phyloP scores from a whole-genome alignment of 2,329 filamentous ascomycete species.

The Chaetothyriales sp. region DNA sequence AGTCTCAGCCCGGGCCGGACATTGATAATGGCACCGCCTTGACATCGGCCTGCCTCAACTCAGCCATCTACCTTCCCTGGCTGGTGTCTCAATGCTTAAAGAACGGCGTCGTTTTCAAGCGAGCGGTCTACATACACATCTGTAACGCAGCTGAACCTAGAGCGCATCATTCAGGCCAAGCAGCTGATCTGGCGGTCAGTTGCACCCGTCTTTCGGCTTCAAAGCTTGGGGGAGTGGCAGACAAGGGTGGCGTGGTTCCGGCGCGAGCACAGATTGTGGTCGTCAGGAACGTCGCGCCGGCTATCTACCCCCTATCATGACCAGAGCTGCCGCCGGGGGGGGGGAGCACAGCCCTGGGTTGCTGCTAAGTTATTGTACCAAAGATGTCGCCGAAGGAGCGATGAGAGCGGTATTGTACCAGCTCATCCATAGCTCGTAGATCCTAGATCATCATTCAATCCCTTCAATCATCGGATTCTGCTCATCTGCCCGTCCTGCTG shows the following conservation, averaged over 20 bases:
- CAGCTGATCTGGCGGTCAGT: slow-evolving; percentile 63
- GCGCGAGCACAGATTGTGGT: slow-evolving; percentile 72
- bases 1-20: slow-evolving; percentile 45
- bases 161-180: slow-evolving; percentile 43
- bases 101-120: slow-evolving; percentile 54
- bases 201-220: slow-evolving; percentile 67
- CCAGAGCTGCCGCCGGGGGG: slow-evolving; percentile 61
- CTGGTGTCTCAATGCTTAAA: slow-evolving; percentile 66
- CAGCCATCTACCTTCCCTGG: slow-evolving; percentile 74
- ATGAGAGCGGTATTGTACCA: too few species aligned
- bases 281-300: slow-evolving; percentile 61
- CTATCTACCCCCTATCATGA: slow-evolving; percentile 65
- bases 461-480: too few species aligned
- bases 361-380: too few species aligned
- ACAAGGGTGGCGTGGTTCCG: slow-evolving; percentile 56
- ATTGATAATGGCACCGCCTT: slow-evolving; percentile 63
- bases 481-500: too few species aligned
- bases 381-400: too few species aligned
- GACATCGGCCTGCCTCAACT: slow-evolving; percentile 83
- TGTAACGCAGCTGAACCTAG: slow-evolving; percentile 52
- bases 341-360: slow-evolving; percentile 77
- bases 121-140: slow-evolving; percentile 55
- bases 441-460: too few species aligned
- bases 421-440: too few species aligned
- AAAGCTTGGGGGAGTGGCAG: slow-evolving; percentile 68